Conservation (phyloP, 176 grass and related monocot species). For the Carex cristatella region DNA sequence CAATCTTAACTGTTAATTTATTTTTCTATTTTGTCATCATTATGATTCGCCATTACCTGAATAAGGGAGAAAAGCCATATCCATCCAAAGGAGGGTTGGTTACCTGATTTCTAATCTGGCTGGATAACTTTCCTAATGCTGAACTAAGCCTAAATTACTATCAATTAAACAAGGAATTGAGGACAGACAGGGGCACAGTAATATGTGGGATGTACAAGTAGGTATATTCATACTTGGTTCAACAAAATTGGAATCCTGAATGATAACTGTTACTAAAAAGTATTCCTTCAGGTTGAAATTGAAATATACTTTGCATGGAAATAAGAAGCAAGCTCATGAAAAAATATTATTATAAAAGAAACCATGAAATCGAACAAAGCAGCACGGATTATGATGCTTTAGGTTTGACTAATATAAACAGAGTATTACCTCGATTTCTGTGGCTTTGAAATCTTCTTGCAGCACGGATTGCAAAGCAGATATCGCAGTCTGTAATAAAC, state of each 20-base stretch:
- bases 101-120: not conserved
- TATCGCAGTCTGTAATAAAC: conserved; percentile 55
- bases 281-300: not conserved
- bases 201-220: not conserved
- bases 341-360: not conserved
- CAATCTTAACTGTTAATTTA: conserved; percentile 8
- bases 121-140: not conserved
- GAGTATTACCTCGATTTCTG: conserved; percentile 67
- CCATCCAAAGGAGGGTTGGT: not conserved
- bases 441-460: conserved; percentile 95
- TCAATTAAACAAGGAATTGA: not conserved
- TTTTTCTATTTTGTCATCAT: not conserved
- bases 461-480: conserved; percentile 94
- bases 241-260: not conserved
- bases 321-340: not conserved
- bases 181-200: not conserved
- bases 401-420: not conserved
- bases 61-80: not conserved
- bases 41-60: not conserved
- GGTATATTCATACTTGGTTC: not conserved
- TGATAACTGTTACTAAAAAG: not conserved
- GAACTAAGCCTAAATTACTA: not conserved
- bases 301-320: not conserved
- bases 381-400: not conserved
- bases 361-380: not conserved